Evolutionary conservation across 805 yeast species (phyloP), one percentile per base, ranked within the genome.

Genomic region (Candida xiaguanensis): DNA sequence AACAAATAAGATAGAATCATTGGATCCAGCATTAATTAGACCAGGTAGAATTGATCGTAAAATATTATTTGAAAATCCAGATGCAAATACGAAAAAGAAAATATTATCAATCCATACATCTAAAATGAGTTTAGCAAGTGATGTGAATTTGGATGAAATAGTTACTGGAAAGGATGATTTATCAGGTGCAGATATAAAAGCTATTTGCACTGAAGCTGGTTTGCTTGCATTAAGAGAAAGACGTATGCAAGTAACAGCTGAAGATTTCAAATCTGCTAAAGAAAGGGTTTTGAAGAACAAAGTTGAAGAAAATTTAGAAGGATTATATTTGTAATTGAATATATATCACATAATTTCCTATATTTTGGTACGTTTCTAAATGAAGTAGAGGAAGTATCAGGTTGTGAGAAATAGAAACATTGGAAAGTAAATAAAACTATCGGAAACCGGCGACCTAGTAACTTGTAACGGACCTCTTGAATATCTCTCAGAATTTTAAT

Each of bases 11-110:
- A 85, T 91, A 53, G 97, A 91, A 66, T 76, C 89, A 16, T 72
- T 91, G 51, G 98, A 91, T 66, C 98, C 98, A 7, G 98, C 98
- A 2, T 74, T 91, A 54, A 84, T 91, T 51, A 81, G 98, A 65
- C 98, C 98, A 0, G 98, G 98, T 32, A 84, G 98, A 73, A 91
- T 90, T 54, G 98, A 90, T 65, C 80, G 98, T 58, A 90, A 90
- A 72, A 90, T 90, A 53, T 76, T 90, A 61, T 91, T 91, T 66
- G 97, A 93, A 66, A 91, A 90, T 53, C 98, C 98, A 18, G 96
- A 91, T 55, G 82, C 90, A 31, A 80, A 83, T 43, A 90, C 96
- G 34, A 85, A 91, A 72, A 85, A 89, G 70, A 90, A 90, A 75
- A 91, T 91, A 63, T 76, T 91, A 56, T 76, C 81, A 42, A 91